Base-by-base conservation (phyloP, 1,284 basidiomycete genomes). In the Anthracocystis panici-leucophaei region DNA sequence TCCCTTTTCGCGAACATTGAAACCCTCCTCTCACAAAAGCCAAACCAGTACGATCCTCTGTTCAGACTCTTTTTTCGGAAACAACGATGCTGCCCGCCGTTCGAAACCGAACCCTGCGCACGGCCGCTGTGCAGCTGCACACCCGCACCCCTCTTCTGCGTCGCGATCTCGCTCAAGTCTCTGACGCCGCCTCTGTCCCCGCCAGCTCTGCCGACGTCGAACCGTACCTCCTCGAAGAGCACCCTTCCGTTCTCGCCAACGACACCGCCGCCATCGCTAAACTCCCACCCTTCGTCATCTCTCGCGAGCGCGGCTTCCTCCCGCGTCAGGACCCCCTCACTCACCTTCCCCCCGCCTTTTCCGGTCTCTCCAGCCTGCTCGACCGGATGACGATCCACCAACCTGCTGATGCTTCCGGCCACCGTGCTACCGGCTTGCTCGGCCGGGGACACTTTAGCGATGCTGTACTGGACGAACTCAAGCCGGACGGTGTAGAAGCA, bases 351-450 rank as follows among this genome's bases (percentile, higher is more conserved):
- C 10, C 44, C 4, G 51, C 57, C 5, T 84, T 83, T 46, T 56
- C 54, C n/a, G 54, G 53, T 7, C 68, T 84, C 33, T 68, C 68
- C 9, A 74, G 72, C 7, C 73, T 84, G 14, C 74, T 84, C 5
- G 61, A 82, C 41, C 63, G 80, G 29, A 84, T 84, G 82, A 84
- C 82, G 14, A 81, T 84, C 57, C 62, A 63, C 23, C 82, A 84
- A 56, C 77, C 79, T 35, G 75, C 68, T n/a, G 70, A 78, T 48
- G 35, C 51, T 0, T 6, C 57, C 35, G 78, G 75, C 6, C 60
- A 84, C 20, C 73, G 79, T 6, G 57, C 64, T 12, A 57, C 57
- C 3, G 82, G 82, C 29, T 57, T 84, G n/a, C 79, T 84, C 45
- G 82, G 75, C 7, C 71, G 57, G 14, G 82, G 82, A 18, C 52